These are phyloP conservation scores for Cutaneotrichosporon daszewskae DNA, from an alignment of 1,284 basidiomycete species.

Conservation along the genomic window DNA sequence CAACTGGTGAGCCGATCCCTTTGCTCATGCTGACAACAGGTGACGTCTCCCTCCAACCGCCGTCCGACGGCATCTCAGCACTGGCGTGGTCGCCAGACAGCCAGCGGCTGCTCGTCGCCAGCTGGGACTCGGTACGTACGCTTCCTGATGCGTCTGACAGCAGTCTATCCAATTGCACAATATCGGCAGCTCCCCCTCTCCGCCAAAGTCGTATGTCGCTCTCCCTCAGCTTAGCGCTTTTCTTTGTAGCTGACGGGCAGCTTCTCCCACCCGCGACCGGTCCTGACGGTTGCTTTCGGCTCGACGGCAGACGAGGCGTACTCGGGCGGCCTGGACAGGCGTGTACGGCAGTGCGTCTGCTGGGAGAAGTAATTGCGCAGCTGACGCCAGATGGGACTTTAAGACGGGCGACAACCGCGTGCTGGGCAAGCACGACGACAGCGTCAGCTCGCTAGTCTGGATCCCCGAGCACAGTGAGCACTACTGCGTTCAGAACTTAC, in stretches of 20 bases:
- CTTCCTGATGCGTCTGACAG: neutral
- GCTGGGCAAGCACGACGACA: constrained; percentile 49
- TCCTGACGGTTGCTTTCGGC: constrained; percentile 47
- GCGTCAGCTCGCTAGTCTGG: constrained; percentile 47
- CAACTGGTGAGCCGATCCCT: neutral
- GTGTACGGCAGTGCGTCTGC: constrained; percentile 52
- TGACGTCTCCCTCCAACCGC: constrained; percentile 53
- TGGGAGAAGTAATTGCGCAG: neutral
- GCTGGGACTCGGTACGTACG: constrained; percentile 77
- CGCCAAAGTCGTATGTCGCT: constrained; percentile 32
- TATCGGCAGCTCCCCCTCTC: constrained; percentile 29
- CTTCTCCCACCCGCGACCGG: constrained; percentile 40
- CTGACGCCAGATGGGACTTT: constrained; percentile 49
- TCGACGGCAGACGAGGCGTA: constrained; percentile 42
- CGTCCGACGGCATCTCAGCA: constrained; percentile 75
- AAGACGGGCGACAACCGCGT: constrained; percentile 46
- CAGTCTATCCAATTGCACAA: constrained; percentile 43
- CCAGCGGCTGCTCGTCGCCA: constrained; percentile 67
- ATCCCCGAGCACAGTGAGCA: constrained; percentile 44
- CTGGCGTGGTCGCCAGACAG: constrained; percentile 77
- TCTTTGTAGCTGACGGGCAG: constrained; percentile 18
- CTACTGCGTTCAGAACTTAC: no score
- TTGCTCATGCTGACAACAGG: constrained; percentile 12
- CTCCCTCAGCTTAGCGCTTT: no score
- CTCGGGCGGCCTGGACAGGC: constrained; percentile 49